Percentiles rank a stretch among this genome's conserved stretches.
These are phyloP conservation scores for Blastosporella zonata DNA, from an alignment of 1,284 basidiomycete species.

Conservation along the genomic window DNA sequence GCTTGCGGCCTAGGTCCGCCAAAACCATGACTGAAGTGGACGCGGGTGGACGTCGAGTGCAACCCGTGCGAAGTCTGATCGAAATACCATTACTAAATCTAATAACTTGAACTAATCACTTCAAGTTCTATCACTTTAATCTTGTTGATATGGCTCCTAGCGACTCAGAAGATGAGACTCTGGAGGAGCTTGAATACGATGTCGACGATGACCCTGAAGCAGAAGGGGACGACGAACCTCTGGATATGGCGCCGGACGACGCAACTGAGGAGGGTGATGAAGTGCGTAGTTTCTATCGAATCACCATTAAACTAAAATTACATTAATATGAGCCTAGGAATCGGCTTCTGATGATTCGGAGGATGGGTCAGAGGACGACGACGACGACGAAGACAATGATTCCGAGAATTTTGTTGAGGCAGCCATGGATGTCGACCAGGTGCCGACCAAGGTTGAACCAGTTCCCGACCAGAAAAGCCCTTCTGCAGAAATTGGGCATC, in stretches of 20 bases:
- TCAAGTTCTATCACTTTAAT: no score
- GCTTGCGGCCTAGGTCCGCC: constrained; percentile 90
- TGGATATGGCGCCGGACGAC: constrained; percentile 48
- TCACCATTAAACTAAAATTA: constrained; percentile 4
- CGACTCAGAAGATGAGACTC: constrained; percentile 65
- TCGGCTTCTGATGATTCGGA: constrained; percentile 53
- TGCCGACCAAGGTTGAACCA: constrained; percentile 14
- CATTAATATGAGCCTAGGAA: constrained; percentile 33
- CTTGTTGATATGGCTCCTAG: constrained; percentile 43
- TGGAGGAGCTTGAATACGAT: constrained; percentile 55
- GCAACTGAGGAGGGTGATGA: constrained; percentile 64
- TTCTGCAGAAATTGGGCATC: constrained; percentile 21
- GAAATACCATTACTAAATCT: not conserved
- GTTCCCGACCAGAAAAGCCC: constrained; percentile 9
- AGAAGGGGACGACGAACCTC: constrained; percentile 41
- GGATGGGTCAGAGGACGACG: constrained; percentile 56
- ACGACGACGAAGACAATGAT: constrained; percentile 25
- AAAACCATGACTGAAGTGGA: constrained; percentile 75
- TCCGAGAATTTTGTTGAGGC: constrained; percentile 21
- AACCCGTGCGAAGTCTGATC: constrained; percentile 19
- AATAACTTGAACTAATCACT: no score
- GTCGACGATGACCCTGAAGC: constrained; percentile 38
- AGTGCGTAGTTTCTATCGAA: constrained; percentile 35
- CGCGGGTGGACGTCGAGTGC: constrained; percentile 18
- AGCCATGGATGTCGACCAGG: constrained; percentile 18